phyloP scores from a whole-genome alignment of 345 rosid genomes.

The Gossypium stocksii region DNA sequence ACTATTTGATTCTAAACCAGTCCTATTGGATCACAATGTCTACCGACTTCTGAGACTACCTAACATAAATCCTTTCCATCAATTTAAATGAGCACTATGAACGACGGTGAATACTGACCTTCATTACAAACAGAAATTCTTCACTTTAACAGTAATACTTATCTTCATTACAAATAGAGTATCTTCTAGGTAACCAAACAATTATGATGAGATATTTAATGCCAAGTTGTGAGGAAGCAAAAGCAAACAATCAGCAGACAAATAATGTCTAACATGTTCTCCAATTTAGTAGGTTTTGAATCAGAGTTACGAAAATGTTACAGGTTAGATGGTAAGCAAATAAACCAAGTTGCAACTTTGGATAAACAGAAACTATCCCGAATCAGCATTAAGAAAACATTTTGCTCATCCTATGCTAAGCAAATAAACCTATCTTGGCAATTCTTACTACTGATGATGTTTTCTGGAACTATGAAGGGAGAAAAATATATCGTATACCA shows the following conservation, averaged over 20 bases:
- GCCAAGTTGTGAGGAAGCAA: background rate
- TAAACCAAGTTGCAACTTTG: background rate
- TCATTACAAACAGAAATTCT: too few species aligned
- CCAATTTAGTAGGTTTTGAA: background rate
- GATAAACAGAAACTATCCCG: background rate
- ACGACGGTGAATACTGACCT: too few species aligned
- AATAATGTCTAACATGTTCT: background rate
- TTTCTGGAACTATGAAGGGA: background rate
- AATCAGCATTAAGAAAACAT: background rate
- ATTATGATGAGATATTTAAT: background rate
- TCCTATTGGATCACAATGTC: background rate
- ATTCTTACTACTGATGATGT: background rate
- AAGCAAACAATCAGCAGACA: background rate
- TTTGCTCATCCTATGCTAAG: background rate
- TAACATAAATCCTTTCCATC: background rate
- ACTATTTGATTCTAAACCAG: background rate
- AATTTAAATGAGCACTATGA: background rate
- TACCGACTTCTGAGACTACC: background rate
- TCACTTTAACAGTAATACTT: background rate
- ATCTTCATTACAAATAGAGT: background rate
- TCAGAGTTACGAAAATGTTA: background rate
- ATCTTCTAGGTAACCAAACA: background rate
- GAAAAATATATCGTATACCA: background rate
- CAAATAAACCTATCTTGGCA: background rate
- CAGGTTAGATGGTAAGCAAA: too few species aligned